Percentiles rank a stretch among this genome's conserved stretches.
Conservation (phyloP, 2,329 filamentous ascomycete genomes). For the Monosporascus sp. region DNA sequence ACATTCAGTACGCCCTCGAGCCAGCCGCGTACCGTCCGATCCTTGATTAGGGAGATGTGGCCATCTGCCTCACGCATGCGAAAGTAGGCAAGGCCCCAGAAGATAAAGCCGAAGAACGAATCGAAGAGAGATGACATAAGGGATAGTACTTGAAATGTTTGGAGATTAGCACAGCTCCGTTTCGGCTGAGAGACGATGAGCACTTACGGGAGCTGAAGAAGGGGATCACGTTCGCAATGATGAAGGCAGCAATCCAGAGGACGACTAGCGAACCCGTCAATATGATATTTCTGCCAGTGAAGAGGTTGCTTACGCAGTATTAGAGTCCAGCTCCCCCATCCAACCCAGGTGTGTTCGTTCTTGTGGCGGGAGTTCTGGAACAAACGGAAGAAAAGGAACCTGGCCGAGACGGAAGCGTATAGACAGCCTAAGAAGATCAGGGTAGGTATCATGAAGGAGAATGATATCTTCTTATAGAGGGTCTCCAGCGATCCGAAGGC, state of each 20-base stretch:
- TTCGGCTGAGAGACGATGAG: neutral
- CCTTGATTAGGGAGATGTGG: constrained; percentile 46
- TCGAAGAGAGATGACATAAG: constrained; percentile 87
- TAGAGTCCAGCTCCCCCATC: constrained; percentile 73
- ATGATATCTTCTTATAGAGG: constrained; percentile 80
- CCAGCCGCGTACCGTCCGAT: constrained; percentile 47
- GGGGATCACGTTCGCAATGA: constrained; percentile 88
- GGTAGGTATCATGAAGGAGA: constrained; percentile 94
- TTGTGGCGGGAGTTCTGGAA: constrained; percentile 79
- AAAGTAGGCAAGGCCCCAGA: constrained; percentile 81
- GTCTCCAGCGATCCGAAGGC: constrained; percentile 81
- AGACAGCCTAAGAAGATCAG: constrained; percentile 88
- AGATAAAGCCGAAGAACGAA: constrained; percentile 92
- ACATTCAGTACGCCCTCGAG: constrained; percentile 64
- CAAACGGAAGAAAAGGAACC: constrained; percentile 87
- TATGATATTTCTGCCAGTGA: constrained; percentile 2
- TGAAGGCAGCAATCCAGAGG: constrained; percentile 84
- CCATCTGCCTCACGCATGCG: constrained; percentile 67
- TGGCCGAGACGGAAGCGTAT: constrained; percentile 83
- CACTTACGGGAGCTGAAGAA: constrained; percentile 74
- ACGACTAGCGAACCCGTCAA: constrained; percentile 33
- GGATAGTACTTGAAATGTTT: constrained; percentile 48
- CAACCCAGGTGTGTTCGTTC: constrained; percentile 72
- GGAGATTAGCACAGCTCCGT: too few relatives aligned
- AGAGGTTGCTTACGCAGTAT: constrained; percentile 54